Percentiles rank a stretch among this genome's conserved stretches.
phyloP scores from a whole-genome alignment of 768 basidiomycete species.

The Sutorius australiensis region DNA sequence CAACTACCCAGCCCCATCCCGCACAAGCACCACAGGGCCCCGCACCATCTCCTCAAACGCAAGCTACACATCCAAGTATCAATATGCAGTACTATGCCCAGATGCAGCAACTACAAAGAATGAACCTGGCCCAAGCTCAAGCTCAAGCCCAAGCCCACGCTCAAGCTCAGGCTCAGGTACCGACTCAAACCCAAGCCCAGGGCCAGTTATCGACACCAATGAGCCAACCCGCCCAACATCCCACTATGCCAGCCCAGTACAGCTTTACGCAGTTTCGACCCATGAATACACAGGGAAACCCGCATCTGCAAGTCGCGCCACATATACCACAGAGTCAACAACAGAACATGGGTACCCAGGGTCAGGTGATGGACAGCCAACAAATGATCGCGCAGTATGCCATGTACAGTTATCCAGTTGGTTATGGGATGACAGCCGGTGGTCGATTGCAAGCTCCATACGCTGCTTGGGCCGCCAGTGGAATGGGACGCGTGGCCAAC shows the following conservation, averaged over 20 bases:
- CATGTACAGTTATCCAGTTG: conserved; percentile 26
- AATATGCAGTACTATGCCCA: conserved; percentile 18
- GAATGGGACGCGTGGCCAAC: conserved; percentile 22
- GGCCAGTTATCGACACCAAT: conserved; percentile 24
- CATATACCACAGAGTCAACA: conserved; percentile 29
- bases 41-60: conserved; percentile 17
- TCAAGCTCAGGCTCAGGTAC: conserved; percentile 15
- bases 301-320: conserved; percentile 23
- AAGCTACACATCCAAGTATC: conserved; percentile 16
- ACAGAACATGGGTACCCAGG: conserved; percentile 25
- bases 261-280: conserved; percentile 36
- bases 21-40: conserved; percentile 24
- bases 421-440: conserved; percentile 18
- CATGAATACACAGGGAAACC: conserved; percentile 24
- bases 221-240: conserved; percentile 25
- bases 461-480: conserved; percentile 20
- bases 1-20: conserved; percentile 20
- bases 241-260: conserved; percentile 28
- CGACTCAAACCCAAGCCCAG: conserved; percentile 24
- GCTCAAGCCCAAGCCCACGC: conserved; percentile 26
- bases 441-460: conserved; percentile 21
- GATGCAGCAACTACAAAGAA: conserved; percentile 17
- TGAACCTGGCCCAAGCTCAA: conserved; percentile 18
- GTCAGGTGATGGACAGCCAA: conserved; percentile 24
- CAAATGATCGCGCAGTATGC: conserved; percentile 30